Evolutionary conservation across 1,284 basidiomycete genomes (phyloP).

Genomic region (Testicularia cyperi): DNA sequence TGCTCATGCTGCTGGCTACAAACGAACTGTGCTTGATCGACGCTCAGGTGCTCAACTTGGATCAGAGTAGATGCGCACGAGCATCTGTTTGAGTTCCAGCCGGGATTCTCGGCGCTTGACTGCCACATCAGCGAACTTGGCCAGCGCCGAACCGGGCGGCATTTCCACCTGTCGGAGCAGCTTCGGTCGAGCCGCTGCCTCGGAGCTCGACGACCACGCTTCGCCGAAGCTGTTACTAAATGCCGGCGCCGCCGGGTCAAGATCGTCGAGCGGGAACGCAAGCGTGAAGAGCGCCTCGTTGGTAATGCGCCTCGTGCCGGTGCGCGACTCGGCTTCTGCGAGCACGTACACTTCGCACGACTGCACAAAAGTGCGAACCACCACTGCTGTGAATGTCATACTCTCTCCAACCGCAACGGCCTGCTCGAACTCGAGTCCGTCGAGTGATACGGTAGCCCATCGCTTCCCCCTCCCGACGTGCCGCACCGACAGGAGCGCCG

Average conservation of each 20-base stretch:
- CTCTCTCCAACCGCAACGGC: conserved; percentile 42
- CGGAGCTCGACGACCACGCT: too few relatives aligned
- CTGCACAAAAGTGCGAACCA: conserved; percentile 35
- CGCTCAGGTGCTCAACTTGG: conserved; percentile 12
- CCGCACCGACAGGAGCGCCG: conserved; percentile 34
- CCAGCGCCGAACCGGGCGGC: conserved; percentile 28
- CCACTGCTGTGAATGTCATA: conserved; percentile 40
- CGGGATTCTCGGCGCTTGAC: conserved; percentile 18
- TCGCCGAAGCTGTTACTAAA: too few relatives aligned
- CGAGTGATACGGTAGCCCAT: conserved; percentile 47
- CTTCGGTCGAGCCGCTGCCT: conserved; percentile 1
- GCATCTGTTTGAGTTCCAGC: conserved; percentile 36
- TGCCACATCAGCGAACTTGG: conserved; percentile 28
- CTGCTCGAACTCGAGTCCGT: conserved; percentile 46
- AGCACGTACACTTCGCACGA: conserved; percentile 48
- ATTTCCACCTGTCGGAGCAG: conserved; percentile 28
- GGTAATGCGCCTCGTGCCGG: conserved; percentile 34
- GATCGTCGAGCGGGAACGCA: conserved; percentile 25
- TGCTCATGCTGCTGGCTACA: too few relatives aligned
- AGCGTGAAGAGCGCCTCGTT: conserved; percentile 51
- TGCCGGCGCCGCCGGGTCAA: conserved; percentile 1
- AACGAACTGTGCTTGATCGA: too few relatives aligned
- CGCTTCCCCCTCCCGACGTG: conserved; percentile 18
- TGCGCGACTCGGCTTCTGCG: conserved; percentile 37
- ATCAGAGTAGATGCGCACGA: conserved; percentile 32